Evolutionary conservation across 768 basidiomycete species (phyloP).

Genomic region (Fibroporia radiculosa): DNA sequence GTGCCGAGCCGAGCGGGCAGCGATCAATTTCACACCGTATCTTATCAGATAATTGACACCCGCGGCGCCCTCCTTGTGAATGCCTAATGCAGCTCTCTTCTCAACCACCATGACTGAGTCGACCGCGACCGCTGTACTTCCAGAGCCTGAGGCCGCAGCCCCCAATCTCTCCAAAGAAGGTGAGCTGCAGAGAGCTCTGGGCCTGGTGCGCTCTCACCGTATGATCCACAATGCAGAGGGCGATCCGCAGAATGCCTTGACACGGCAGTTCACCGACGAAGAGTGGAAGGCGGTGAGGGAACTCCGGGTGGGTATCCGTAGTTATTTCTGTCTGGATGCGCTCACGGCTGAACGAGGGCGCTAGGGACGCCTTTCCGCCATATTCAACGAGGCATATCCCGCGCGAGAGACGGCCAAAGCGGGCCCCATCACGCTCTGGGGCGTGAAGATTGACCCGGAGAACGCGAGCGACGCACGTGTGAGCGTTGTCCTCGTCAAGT

Average conservation of each 20-base stretch:
- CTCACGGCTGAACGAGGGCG: background rate
- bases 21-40: too few relatives aligned
- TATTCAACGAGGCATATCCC: conserved; percentile 52
- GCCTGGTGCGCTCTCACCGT: background rate
- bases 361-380: conserved; percentile 37
- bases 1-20: too few relatives aligned
- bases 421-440: conserved; percentile 58
- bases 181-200: background rate
- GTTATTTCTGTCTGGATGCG: background rate
- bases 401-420: conserved; percentile 48
- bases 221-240: conserved; percentile 4
- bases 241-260: conserved; percentile 67
- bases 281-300: conserved; percentile 67
- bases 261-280: conserved; percentile 56
- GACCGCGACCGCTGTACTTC: conserved; percentile 1
- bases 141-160: background rate
- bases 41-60: too few relatives aligned
- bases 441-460: conserved; percentile 56
- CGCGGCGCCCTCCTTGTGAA: too few relatives aligned
- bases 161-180: too few relatives aligned
- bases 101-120: background rate
- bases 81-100: background rate
- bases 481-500: conserved; percentile 77
- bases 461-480: conserved; percentile 51
- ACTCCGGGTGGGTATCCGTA: conserved; percentile 45